Evolutionary conservation across 306 rosid genomes (phyloP).

Genomic region (apple (Malus domestica)): ASM211411v1 NC_041792.1:28718407-28718906

Average conservation of each 20-base stretch:
- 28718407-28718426: conserved; percentile 83
- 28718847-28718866: conserved; percentile 93
- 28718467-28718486: conserved; percentile 81
- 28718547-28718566: too few species aligned
- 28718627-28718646: conserved; percentile 95
- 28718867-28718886: conserved; percentile 99
- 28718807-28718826: not conserved
- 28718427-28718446: conserved; percentile 96
- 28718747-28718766: conserved; percentile 5
- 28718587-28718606: conserved; percentile 56
- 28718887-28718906: conserved; percentile 95
- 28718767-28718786: not conserved
- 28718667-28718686: conserved; percentile 91
- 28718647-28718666: conserved; percentile 97
- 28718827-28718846: conserved; percentile 94
- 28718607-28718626: conserved; percentile 96
- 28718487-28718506: not conserved
- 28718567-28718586: not conserved
- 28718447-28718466: conserved; percentile 88
- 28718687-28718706: conserved; percentile 88
- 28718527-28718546: not conserved
- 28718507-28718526: not conserved
- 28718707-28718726: conserved; percentile 93
- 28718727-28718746: conserved; percentile 85
- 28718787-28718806: not conserved